phyloP scores from a whole-genome alignment of 2,329 filamentous ascomycete genomes.

The Fusarium sp. region DNA sequence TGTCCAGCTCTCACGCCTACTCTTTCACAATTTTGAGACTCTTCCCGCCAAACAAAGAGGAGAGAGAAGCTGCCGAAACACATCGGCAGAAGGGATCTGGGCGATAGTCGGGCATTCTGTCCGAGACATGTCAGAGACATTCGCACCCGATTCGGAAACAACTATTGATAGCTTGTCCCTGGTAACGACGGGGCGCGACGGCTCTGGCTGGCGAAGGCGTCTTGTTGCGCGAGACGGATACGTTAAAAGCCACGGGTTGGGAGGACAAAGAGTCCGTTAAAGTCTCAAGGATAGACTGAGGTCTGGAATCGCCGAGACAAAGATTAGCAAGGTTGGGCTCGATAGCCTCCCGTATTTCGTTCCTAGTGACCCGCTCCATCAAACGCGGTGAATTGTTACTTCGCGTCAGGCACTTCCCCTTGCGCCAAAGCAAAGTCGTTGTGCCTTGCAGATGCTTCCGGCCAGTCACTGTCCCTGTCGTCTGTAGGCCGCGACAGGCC shows the following conservation, averaged over 20 bases:
- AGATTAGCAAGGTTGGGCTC: neutral
- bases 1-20: neutral
- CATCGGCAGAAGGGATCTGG: neutral
- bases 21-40: neutral
- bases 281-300: neutral
- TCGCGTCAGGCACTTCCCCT: neutral
- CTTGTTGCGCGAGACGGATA: conserved; percentile 1
- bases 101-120: conserved; percentile 1
- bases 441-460: conserved; percentile 9
- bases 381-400: neutral
- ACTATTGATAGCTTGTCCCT: neutral
- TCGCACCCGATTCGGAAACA: conserved; percentile 3
- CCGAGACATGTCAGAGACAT: conserved; percentile 11
- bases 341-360: neutral
- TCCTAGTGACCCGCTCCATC: neutral
- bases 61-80: conserved; percentile 2
- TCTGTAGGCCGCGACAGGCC: neutral
- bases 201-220: neutral
- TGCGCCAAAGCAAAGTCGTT: neutral
- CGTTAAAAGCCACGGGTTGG: neutral
- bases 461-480: neutral
- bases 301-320: conserved; percentile 1
- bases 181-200: conserved; percentile 4
- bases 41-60: neutral
- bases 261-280: neutral